Conservation (phyloP, 805 yeast genomes). For the Cyberlindnera euphorbiiphila region DNA sequence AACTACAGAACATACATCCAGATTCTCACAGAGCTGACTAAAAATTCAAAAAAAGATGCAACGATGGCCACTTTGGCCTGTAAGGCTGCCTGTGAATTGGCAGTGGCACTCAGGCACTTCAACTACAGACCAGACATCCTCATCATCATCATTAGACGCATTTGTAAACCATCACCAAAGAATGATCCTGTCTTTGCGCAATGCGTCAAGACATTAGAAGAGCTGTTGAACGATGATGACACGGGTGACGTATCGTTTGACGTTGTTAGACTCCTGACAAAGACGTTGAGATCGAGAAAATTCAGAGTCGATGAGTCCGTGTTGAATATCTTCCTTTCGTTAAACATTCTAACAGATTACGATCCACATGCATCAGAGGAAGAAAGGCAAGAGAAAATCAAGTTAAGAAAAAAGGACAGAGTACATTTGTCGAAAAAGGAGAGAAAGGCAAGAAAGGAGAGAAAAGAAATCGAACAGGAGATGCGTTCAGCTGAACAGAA, state of each 20-base stretch:
- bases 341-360: slow-evolving; percentile 64
- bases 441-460: slow-evolving; percentile 81
- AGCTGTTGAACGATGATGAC: slow-evolving; percentile 73
- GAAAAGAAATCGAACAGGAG: slow-evolving; percentile 85
- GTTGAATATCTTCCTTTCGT: slow-evolving; percentile 64
- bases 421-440: slow-evolving; percentile 90
- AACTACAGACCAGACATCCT: slow-evolving; percentile 78
- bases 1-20: slow-evolving; percentile 69
- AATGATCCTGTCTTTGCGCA: slow-evolving; percentile 46
- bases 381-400: slow-evolving; percentile 41
- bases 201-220: slow-evolving; percentile 63
- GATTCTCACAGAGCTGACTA: slow-evolving; percentile 41
- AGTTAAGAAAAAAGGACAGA: slow-evolving; percentile 78
- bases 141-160: slow-evolving; percentile 59
- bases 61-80: slow-evolving; percentile 55
- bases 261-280: slow-evolving; percentile 60
- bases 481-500: slow-evolving; percentile 82
- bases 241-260: slow-evolving; percentile 80
- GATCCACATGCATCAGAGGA: slow-evolving; percentile 58
- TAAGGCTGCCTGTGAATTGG: slow-evolving; percentile 76
- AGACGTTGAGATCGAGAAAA: slow-evolving; percentile 67
- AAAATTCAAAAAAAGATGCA: slow-evolving; percentile 34
- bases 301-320: slow-evolving; percentile 83
- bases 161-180: slow-evolving; percentile 51
- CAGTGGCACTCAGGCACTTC: slow-evolving; percentile 67